These are phyloP conservation scores for Filosporella fistucella DNA, from an alignment of 495 filamentous ascomycete genomes.

Conservation along the genomic window DNA sequence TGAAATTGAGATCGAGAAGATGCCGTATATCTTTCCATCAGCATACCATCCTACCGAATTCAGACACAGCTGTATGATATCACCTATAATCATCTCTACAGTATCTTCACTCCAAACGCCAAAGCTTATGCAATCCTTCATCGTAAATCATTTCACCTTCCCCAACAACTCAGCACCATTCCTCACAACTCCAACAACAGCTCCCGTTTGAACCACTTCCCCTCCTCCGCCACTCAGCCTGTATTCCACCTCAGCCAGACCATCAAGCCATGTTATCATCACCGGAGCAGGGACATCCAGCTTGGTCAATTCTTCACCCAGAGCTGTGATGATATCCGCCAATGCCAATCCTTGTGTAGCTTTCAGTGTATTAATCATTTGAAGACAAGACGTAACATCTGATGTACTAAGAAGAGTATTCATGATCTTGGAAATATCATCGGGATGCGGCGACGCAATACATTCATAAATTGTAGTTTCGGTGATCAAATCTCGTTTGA, in stretches of 20 bases:
- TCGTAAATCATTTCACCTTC: not conserved
- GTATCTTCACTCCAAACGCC: no score
- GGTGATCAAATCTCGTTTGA: conserved; percentile 79
- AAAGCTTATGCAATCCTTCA: not conserved
- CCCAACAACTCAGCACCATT: conserved; percentile 76
- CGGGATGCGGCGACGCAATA: conserved; percentile 90
- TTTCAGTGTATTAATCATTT: conserved; percentile 83
- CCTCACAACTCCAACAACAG: conserved; percentile 82
- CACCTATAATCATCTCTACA: no score
- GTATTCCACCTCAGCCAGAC: conserved; percentile 89
- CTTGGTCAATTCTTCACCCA: conserved; percentile 75
- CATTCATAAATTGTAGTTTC: conserved; percentile 93
- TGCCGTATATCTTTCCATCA: no score
- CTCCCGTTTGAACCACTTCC: conserved; percentile 90
- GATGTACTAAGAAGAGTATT: conserved; percentile 74
- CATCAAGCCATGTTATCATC: conserved; percentile 87
- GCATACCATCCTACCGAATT: no score
- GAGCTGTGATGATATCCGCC: conserved; percentile 84
- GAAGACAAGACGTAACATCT: conserved; percentile 82
- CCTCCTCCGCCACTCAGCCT: conserved; percentile 82
- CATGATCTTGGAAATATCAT: conserved; percentile 80
- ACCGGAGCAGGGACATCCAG: conserved; percentile 84
- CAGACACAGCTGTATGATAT: no score
- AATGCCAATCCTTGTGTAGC: conserved; percentile 81
- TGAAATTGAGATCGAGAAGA: no score